Conservation (phyloP, 2,329 filamentous ascomycete genomes). For the Paracamarosporium sp. region DNA sequence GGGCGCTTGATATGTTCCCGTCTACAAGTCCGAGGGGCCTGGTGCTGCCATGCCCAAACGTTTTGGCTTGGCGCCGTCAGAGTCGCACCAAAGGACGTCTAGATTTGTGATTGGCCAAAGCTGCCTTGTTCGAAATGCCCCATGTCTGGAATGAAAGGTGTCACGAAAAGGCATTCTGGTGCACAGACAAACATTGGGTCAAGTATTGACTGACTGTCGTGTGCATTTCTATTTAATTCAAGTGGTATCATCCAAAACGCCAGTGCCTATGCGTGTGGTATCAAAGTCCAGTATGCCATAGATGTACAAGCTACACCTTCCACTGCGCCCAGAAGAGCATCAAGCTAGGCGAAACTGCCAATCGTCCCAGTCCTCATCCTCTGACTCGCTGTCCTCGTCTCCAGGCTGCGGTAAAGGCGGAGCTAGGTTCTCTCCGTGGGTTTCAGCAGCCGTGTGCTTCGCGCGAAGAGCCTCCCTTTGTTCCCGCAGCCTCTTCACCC, state of each 20-base stretch:
- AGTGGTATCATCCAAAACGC: slow-evolving; percentile 21
- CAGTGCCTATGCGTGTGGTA: slow-evolving; percentile 23
- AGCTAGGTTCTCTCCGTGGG: slow-evolving; percentile 14
- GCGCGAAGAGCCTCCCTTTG: slow-evolving; percentile 52
- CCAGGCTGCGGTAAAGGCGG: slow-evolving; percentile 14
- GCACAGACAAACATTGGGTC: background rate
- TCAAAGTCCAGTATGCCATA: slow-evolving; percentile 28
- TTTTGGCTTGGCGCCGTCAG: slow-evolving; percentile 8
- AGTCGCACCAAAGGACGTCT: background rate
- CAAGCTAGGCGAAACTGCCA: slow-evolving; percentile 45
- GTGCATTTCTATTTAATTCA: slow-evolving; percentile 3
- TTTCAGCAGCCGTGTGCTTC: slow-evolving; percentile 20
- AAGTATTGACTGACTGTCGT: background rate
- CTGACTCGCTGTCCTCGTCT: slow-evolving; percentile 44
- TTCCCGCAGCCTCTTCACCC: slow-evolving; percentile 53
- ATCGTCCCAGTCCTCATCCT: slow-evolving; percentile 46
- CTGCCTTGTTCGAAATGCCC: background rate
- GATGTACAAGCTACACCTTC: slow-evolving; percentile 17
- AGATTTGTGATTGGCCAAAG: slow-evolving; percentile 11
- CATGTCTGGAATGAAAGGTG: background rate
- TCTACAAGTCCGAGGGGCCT: slow-evolving; percentile 4
- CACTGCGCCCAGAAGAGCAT: slow-evolving; percentile 12
- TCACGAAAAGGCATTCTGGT: background rate
- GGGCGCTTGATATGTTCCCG: background rate
- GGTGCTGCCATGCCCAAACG: background rate